These are phyloP conservation scores for Bjerkandera adusta DNA, from an alignment of 1,284 basidiomycete species.

Conservation along the genomic window DNA sequence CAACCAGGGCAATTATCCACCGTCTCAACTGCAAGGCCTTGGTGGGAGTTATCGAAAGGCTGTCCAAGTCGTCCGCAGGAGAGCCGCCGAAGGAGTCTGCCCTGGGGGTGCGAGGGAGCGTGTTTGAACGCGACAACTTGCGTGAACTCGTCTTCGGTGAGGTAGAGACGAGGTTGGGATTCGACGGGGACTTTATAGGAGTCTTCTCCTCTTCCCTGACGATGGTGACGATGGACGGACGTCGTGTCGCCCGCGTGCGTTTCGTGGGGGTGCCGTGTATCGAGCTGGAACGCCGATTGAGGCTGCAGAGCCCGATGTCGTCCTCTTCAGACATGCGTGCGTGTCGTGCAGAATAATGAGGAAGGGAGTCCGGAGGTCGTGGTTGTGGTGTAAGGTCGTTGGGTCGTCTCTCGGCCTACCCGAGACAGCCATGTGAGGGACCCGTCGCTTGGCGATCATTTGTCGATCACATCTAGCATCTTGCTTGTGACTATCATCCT, in stretches of 20 bases:
- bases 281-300: conserved; percentile 21
- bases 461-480: too few species aligned
- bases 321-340: conserved; percentile 24
- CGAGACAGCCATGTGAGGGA: too few species aligned
- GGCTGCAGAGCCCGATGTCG: conserved; percentile 30
- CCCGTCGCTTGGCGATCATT: too few species aligned
- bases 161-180: conserved; percentile 27
- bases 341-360: too few species aligned
- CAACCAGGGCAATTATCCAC: conserved; percentile 79
- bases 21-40: conserved; percentile 54
- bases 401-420: too few species aligned
- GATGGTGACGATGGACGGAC: conserved; percentile 15
- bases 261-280: conserved; percentile 6
- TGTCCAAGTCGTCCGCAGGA: conserved; percentile 22
- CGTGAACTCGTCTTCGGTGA: conserved; percentile 18
- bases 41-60: conserved; percentile 42
- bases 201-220: conserved; percentile 12
- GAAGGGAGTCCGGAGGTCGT: too few species aligned
- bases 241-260: conserved; percentile 14
- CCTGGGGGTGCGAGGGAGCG: conserved; percentile 33
- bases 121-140: conserved; percentile 37
- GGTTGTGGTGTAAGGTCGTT: too few species aligned
- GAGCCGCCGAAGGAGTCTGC: conserved; percentile 13
- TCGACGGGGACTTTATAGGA: conserved; percentile 29
- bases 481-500: too few species aligned